Conservation (phyloP, 164 flowering plant genomes). For the Chimonanthus salicifolius region DNA sequence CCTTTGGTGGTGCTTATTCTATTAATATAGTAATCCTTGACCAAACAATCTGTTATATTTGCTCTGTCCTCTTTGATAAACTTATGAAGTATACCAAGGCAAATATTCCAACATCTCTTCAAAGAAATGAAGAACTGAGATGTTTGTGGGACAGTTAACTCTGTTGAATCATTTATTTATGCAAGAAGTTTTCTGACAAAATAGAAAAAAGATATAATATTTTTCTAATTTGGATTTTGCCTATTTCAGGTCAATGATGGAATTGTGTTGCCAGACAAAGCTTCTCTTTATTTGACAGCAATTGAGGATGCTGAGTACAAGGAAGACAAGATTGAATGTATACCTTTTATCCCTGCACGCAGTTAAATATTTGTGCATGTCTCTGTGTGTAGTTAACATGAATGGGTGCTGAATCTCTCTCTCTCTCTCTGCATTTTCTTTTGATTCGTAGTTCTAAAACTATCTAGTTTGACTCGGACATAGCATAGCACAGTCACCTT, state of each 20-base stretch:
- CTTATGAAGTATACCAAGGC: not conserved
- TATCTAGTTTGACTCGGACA: not conserved
- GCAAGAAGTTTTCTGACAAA: not conserved
- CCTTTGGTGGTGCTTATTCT: too few relatives aligned
- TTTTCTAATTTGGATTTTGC: not conserved
- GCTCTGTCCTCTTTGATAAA: not conserved
- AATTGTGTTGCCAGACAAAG: constrained; percentile 80
- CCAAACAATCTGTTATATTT: not conserved
- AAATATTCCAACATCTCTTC: not conserved
- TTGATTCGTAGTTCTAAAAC: not conserved
- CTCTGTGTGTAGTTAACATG: not conserved
- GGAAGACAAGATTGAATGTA: constrained; percentile 96
- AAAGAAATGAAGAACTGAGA: too few relatives aligned
- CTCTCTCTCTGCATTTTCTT: too few relatives aligned
- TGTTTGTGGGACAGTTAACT: not conserved
- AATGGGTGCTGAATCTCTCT: not conserved
- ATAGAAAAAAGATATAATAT: not conserved
- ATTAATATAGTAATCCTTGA: too few relatives aligned
- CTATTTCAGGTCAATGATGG: constrained; percentile 60
- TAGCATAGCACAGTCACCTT: not conserved
- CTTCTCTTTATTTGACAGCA: constrained; percentile 85
- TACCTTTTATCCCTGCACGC: constrained; percentile 16
- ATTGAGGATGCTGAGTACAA: constrained; percentile 98
- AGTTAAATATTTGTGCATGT: not conserved
- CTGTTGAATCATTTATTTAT: not conserved